Evolutionary conservation across 495 filamentous ascomycete species (phyloP).

Genomic region (Oleoguttula mirabilis): DNA sequence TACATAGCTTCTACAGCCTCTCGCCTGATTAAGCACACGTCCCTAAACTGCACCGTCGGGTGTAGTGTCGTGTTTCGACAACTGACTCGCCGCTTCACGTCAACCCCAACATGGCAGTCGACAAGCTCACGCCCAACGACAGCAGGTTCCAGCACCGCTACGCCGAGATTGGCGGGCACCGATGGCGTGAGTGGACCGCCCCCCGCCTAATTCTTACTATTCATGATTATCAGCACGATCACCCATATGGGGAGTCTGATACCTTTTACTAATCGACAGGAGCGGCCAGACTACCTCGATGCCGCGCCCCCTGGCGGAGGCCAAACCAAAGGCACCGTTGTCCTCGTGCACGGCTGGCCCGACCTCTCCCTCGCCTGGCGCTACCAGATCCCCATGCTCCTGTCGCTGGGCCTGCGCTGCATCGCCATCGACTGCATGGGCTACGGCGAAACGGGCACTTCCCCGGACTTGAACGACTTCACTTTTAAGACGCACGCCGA

Average conservation of each 20-base stretch:
- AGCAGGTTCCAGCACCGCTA: slow-evolving; percentile 26
- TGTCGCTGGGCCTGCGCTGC: slow-evolving; percentile 54
- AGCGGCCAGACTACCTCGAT: slow-evolving; percentile 27
- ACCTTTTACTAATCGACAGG: not conserved
- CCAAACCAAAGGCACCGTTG: slow-evolving; percentile 10
- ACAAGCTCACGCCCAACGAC: slow-evolving; percentile 27
- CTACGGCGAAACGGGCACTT: slow-evolving; percentile 50
- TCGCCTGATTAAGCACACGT: too few species aligned
- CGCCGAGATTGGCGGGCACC: slow-evolving; percentile 26
- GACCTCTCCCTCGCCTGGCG: slow-evolving; percentile 66
- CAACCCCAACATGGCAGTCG: slow-evolving; percentile 17
- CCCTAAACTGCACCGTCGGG: too few species aligned
- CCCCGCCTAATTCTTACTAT: not conserved
- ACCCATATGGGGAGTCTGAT: not conserved
- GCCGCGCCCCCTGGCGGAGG: slow-evolving; percentile 10
- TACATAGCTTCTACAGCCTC: too few species aligned
- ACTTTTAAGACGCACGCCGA: slow-evolving; percentile 53
- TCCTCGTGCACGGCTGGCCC: slow-evolving; percentile 51
- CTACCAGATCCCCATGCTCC: slow-evolving; percentile 67
- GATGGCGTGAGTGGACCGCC: slow-evolving; percentile 25
- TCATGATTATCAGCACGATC: not conserved
- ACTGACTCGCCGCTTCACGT: too few species aligned
- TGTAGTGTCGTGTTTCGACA: too few species aligned
- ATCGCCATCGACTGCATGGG: slow-evolving; percentile 72
- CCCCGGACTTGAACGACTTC: slow-evolving; percentile 43